Conservation (phyloP, 352 stramenopile species). For the Phytophthora fragariaefolia region DNA sequence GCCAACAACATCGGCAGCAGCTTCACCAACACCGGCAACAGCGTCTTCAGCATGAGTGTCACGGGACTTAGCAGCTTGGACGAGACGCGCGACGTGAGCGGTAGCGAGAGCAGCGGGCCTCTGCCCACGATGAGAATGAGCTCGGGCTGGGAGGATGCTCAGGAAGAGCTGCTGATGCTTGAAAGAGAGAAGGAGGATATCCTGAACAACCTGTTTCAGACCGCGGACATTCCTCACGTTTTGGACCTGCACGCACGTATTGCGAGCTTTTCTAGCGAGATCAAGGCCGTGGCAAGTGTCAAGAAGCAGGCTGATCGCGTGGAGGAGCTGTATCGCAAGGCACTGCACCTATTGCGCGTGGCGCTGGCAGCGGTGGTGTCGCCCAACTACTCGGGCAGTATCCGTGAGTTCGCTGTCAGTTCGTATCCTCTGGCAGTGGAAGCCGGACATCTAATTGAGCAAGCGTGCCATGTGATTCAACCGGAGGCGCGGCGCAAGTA, state of each 20-base stretch:
- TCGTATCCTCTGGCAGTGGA: slow-evolving; percentile 82
- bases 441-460: slow-evolving; percentile 76
- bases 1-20: slow-evolving; percentile 25
- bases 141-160: slow-evolving; percentile 47
- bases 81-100: slow-evolving; percentile 38
- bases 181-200: slow-evolving; percentile 81
- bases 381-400: slow-evolving; percentile 70
- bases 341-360: slow-evolving; percentile 70
- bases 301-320: slow-evolving; percentile 80
- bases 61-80: slow-evolving; percentile 32
- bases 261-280: slow-evolving; percentile 76
- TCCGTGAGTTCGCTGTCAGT: slow-evolving; percentile 78
- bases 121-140: slow-evolving; percentile 35
- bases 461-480: slow-evolving; percentile 73
- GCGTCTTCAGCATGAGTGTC: slow-evolving; percentile 32
- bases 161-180: slow-evolving; percentile 67
- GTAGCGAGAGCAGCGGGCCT: slow-evolving; percentile 42
- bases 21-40: slow-evolving; percentile 30
- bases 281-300: slow-evolving; percentile 77
- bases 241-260: slow-evolving; percentile 78
- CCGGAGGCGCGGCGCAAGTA: slow-evolving; percentile 81
- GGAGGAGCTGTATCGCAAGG: slow-evolving; percentile 77
- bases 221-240: slow-evolving; percentile 64
- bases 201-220: slow-evolving; percentile 65
- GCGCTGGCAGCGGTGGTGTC: slow-evolving; percentile 76